These are phyloP conservation scores for Herpetomonas tarakana DNA, from an alignment of 208 protist species.

Conservation along the genomic window DNA sequence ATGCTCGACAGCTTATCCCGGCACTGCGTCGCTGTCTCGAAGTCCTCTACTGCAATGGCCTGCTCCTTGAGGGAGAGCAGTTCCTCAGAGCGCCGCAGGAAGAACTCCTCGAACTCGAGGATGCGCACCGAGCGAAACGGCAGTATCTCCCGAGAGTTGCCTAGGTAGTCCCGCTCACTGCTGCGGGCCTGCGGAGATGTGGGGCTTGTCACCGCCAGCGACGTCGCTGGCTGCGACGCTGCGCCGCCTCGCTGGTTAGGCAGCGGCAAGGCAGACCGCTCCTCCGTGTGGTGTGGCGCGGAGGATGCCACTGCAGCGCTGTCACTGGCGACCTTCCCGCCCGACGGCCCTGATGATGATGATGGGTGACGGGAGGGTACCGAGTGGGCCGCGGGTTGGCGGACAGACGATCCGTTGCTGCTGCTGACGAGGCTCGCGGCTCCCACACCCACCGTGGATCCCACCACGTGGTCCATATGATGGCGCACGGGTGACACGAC, in stretches of 20 bases:
- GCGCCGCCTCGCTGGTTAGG: neutral
- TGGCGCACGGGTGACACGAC: slow-evolving; percentile 13
- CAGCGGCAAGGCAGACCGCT: too few species aligned
- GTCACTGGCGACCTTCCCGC: too few species aligned
- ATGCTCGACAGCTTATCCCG: slow-evolving; percentile 69
- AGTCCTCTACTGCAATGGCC: slow-evolving; percentile 66
- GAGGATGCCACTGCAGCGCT: neutral
- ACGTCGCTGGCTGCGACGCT: neutral
- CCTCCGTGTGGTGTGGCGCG: too few species aligned
- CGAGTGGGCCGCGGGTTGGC: too few species aligned
- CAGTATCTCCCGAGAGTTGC: neutral
- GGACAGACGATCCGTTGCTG: neutral
- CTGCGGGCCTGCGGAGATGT: neutral
- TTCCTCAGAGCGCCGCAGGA: slow-evolving; percentile 76
- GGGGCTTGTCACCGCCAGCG: slow-evolving; percentile 2
- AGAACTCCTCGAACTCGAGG: slow-evolving; percentile 85
- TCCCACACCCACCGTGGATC: neutral
- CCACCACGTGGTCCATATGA: slow-evolving; percentile 21
- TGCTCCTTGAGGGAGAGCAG: slow-evolving; percentile 78
- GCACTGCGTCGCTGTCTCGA: slow-evolving; percentile 55
- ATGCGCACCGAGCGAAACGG: slow-evolving; percentile 79
- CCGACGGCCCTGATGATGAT: too few species aligned
- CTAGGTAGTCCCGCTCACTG: neutral
- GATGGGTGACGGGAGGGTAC: too few species aligned
- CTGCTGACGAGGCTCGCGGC: neutral